These are phyloP conservation scores for Dactylis glomerata DNA, from an alignment of 176 grass and related monocot genomes.

Conservation along the genomic window DNA sequence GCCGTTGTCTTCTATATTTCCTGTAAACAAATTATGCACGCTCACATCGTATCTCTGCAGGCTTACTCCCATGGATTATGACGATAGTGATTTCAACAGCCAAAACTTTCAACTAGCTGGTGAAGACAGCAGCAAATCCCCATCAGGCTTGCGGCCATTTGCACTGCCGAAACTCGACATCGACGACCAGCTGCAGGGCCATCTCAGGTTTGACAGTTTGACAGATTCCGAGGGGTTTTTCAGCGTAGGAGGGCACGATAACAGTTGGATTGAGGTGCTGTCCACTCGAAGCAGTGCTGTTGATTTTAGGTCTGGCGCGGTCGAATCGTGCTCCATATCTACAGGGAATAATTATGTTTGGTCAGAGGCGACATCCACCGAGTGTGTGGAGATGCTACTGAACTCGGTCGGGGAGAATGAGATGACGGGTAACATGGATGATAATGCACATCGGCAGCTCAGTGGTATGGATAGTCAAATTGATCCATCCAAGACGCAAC, in stretches of 20 bases:
- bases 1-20: not conserved
- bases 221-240: constrained; percentile 74
- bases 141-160: constrained; percentile 68
- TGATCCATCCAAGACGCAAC: constrained; percentile 32
- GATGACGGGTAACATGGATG: constrained; percentile 44
- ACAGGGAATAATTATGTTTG: constrained; percentile 77
- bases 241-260: constrained; percentile 54
- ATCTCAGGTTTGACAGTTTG: constrained; percentile 77
- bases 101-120: constrained; percentile 76
- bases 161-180: constrained; percentile 83
- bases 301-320: constrained; percentile 64
- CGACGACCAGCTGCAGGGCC: constrained; percentile 76
- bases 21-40: not conserved
- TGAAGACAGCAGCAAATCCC: constrained; percentile 66
- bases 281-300: constrained; percentile 59
- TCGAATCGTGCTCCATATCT: constrained; percentile 57
- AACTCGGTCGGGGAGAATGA: constrained; percentile 85
- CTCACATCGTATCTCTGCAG: constrained; percentile 34
- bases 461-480: constrained; percentile 52
- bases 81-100: constrained; percentile 85
- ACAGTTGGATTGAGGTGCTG: constrained; percentile 89
- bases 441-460: constrained; percentile 38
- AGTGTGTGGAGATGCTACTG: constrained; percentile 83
- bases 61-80: constrained; percentile 94
- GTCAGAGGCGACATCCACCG: constrained; percentile 89